Evolutionary conservation across 352 stramenopile species (phyloP).

Genomic region (Nothophytophthora sp.): DNA sequence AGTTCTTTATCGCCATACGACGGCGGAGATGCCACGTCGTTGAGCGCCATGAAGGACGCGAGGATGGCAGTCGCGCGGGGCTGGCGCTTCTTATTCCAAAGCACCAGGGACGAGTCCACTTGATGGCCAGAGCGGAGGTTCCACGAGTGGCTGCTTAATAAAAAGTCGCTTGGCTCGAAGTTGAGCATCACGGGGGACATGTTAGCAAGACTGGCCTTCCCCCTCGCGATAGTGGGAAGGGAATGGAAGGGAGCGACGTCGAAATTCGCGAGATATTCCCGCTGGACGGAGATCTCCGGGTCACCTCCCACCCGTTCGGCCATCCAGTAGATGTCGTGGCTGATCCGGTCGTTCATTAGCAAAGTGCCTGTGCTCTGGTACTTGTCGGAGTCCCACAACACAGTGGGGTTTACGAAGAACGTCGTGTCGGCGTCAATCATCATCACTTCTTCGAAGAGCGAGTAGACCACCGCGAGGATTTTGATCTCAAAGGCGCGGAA

Average conservation of each 20-base stretch:
- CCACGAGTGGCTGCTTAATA: slow-evolving; percentile 47
- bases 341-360: slow-evolving; percentile 51
- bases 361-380: slow-evolving; percentile 37
- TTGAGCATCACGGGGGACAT: slow-evolving; percentile 10
- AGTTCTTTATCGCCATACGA: slow-evolving; percentile 58
- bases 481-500: slow-evolving; percentile 38
- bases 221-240: slow-evolving; percentile 23
- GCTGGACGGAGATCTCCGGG: slow-evolving; percentile 19
- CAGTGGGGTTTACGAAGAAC: slow-evolving; percentile 39
- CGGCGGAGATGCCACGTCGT: slow-evolving; percentile 19
- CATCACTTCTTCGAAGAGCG: slow-evolving; percentile 51
- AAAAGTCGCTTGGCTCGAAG: slow-evolving; percentile 34
- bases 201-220: slow-evolving; percentile 21
- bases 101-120: slow-evolving; percentile 52
- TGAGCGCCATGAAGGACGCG: slow-evolving; percentile 35
- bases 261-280: slow-evolving; percentile 40
- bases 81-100: slow-evolving; percentile 55
- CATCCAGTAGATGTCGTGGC: slow-evolving; percentile 36
- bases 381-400: slow-evolving; percentile 27
- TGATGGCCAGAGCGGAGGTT: slow-evolving; percentile 50
- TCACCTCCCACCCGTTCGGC: slow-evolving; percentile 8
- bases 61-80: slow-evolving; percentile 47
- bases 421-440: slow-evolving; percentile 45
- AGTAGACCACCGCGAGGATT: slow-evolving; percentile 33
- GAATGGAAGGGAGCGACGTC: slow-evolving; percentile 31